These are phyloP conservation scores for Gonium pectorale DNA, from an alignment of 139 green algal genomes.

Conservation along the genomic window DNA sequence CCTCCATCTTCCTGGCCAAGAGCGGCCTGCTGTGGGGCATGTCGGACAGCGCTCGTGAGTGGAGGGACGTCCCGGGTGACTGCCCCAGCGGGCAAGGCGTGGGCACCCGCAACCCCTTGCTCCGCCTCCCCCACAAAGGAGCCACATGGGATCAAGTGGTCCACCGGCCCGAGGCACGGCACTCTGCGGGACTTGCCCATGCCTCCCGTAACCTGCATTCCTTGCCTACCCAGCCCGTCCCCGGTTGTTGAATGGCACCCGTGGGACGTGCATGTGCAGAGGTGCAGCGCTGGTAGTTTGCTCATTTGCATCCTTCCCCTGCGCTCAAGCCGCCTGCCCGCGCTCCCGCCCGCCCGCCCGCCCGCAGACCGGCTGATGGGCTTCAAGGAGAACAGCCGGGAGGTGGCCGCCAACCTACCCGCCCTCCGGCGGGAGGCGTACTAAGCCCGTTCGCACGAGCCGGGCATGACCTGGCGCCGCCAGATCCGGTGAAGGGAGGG, in stretches of 20 bases:
- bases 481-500: too few relatives aligned
- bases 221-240: too few relatives aligned
- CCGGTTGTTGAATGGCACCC: too few relatives aligned
- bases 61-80: neutral
- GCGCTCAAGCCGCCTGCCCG: neutral
- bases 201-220: too few relatives aligned
- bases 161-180: too few relatives aligned
- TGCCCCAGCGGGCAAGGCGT: too few relatives aligned
- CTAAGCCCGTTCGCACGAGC: too few relatives aligned
- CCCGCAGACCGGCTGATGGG: conserved; percentile 61
- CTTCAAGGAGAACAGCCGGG: conserved; percentile 58
- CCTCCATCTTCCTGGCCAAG: conserved; percentile 45
- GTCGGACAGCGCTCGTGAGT: conserved; percentile 51
- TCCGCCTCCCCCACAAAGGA: too few relatives aligned
- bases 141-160: too few relatives aligned
- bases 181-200: too few relatives aligned
- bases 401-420: conserved; percentile 51
- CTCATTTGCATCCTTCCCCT: neutral
- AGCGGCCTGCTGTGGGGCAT: conserved; percentile 48
- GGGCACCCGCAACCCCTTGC: too few relatives aligned
- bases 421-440: conserved; percentile 52
- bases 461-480: too few relatives aligned
- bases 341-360: neutral
- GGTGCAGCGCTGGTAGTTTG: neutral
- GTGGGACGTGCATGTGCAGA: neutral